These are phyloP conservation scores for Ustilago nuda DNA, from an alignment of 1,284 basidiomycete species.

Conservation along the genomic window DNA sequence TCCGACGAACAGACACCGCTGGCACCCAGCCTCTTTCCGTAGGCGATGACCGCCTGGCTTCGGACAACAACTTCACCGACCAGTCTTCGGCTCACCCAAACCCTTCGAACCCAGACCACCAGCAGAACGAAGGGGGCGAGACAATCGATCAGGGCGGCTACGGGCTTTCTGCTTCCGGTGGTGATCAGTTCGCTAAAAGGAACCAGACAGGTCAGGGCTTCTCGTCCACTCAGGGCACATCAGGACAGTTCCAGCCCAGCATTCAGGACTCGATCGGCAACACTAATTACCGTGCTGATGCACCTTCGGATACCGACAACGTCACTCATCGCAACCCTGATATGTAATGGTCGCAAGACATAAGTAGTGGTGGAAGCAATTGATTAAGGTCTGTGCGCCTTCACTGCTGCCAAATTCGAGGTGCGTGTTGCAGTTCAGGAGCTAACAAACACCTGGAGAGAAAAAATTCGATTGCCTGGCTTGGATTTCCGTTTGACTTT, in stretches of 20 bases:
- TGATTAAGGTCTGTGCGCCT: background rate
- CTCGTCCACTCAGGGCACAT: conserved; percentile 23
- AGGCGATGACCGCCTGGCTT: conserved; percentile 44
- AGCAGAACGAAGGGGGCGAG: conserved; percentile 28
- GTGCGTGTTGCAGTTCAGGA: background rate
- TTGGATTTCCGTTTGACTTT: background rate
- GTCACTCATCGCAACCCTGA: conserved; percentile 28
- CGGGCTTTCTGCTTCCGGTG: conserved; percentile 39
- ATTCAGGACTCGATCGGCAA: conserved; percentile 36
- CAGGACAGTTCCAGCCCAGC: conserved; percentile 44
- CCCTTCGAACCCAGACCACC: conserved; percentile 21
- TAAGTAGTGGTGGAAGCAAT: background rate
- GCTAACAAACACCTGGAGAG: background rate
- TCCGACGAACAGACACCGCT: conserved; percentile 19
- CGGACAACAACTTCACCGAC: conserved; percentile 48
- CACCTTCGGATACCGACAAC: conserved; percentile 18
- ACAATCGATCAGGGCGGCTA: conserved; percentile 48
- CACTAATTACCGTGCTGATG: conserved; percentile 27
- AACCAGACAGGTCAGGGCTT: conserved; percentile 49
- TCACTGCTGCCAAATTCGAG: background rate
- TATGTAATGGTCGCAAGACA: conserved; percentile 1
- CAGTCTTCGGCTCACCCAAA: conserved; percentile 38
- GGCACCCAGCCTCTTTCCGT: conserved; percentile 35
- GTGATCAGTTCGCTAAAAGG: conserved; percentile 41
- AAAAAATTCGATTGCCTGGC: conserved; percentile 3